Evolutionary conservation across 345 rosid genomes (phyloP), one percentile per base, ranked within the genome.

Genomic region (Arabis hirsuta): DNA sequence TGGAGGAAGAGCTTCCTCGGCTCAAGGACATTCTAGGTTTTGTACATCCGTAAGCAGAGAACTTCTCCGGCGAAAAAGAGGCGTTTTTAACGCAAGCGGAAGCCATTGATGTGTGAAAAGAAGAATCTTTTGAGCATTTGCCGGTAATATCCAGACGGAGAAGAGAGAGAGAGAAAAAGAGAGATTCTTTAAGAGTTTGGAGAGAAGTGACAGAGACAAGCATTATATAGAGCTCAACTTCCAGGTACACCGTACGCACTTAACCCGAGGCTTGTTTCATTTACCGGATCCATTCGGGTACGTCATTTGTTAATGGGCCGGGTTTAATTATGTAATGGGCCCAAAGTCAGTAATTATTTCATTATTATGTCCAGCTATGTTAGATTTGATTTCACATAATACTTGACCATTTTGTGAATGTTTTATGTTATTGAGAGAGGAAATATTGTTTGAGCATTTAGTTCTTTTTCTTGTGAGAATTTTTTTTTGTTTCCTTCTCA

Each of bases 1-100:
- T 16, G 45, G 71, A 77, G 31, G 68, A 69, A 34, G 69, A 58
- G 56, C 66, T 27, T 27, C 29, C 29, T 27, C 87, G 82, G 62
- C 80, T 72, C 59, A 87, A 43, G 2, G 96, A 88, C 62, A 83
- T 71, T 19, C 85, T 77, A 3, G 98, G 89, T 60, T 81, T 84
- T 41, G 81, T 59, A 86, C 92, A 89, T 10, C 84, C 87, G 74
- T 75, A 83, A 11, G 85, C 36, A 1, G 90, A 81, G 67, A 78
- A 88, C 16, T 71, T 77, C n/a, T 84, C 84, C 81, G 90, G 87
- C 20, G 94, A 77, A 56, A 86, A 60, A 55, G 76, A 77, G 59
- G 83, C 73, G 66, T 77, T 81, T 86, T 87, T 89, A 14, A 88
- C 90, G 71, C 98, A 94, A n/a, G 97, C 96, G 1, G 97, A 89